Evolutionary conservation across 495 filamentous ascomycete genomes (phyloP), one percentile per base, ranked within the genome.

Genomic region (Tuber indicum): DNA sequence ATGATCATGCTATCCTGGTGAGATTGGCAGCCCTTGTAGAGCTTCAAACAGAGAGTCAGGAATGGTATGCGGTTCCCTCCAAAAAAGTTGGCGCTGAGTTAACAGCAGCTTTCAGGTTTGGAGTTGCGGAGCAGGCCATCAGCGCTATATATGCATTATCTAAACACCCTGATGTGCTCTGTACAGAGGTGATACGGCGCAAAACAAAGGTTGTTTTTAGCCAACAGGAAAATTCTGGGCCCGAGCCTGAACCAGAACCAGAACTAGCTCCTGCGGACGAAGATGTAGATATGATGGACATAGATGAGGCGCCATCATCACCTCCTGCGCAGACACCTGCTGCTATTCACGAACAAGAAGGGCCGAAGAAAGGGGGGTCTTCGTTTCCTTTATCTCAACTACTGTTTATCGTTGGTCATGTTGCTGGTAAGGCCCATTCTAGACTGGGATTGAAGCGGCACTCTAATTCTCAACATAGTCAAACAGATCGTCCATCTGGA

Each of bases 401-500:
- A 3, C 88, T 99, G 8, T 99, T 97, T 84, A 91, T 97, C 73
- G 95, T 99, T 73, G 96, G 95, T 8, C 95, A 99, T 82, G 93
- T 98, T 76, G 94, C 95, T 44, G 93, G 75, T 79, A 74, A 36
- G 77, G 71, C n/a, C 41, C n/a, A 16, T 41, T 21, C 32, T 26
- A 72, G 26, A 42, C 36, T 1, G 16, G 47, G 23, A 41, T 23
- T 12, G 21, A 49, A 36, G 19, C 45, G 42, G 16, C 1, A 17
- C 39, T 44, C 32, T 76, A 69, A 32, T 9, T 39, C 46, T 2
- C 36, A 39, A 6, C 49, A 32, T 69, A 78, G 77, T 99, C 85
- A 99, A 99, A 84, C 96, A 99, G 81, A 99, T 98, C 76, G 96
- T 99, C n/a, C 96, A 99, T 84, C 88, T 99, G n/a, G 96, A 99